Base-by-base conservation (phyloP, 2,329 filamentous ascomycete species). In the Aspergillus brasiliensis region DNA sequence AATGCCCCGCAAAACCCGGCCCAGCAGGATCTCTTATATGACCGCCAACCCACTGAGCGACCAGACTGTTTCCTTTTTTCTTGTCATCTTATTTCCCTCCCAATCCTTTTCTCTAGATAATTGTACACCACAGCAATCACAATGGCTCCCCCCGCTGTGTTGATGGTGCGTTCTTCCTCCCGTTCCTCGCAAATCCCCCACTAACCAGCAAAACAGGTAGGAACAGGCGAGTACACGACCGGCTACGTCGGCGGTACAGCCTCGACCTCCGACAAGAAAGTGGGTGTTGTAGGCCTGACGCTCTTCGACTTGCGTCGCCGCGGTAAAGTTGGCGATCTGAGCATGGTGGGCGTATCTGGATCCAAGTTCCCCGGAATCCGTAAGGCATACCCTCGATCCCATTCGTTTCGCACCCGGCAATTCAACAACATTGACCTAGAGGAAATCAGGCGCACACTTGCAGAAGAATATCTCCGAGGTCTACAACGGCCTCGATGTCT, bases 181-280 rank as follows among this genome's bases (percentile, higher is more conserved):
- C 49, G 23, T 25, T 65, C 56, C 65, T 55, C 53, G 34, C 34
- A 11, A 44, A 37, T 37, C 51, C 31, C 38, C 10, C 21, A 53
- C 51, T 44, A 52, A 62, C 44, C 57, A 64, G n/a, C 23, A 44
- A 27, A 13, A 4, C 62, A 88, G 90, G 86, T 97, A 60, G 93
- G 93, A 65, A 97, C 93, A 10, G 94, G 93, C 71, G 93, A 97
- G 84, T 97, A 97, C 83, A 97, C 94, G 70, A 97, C 94, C 46
- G 93, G 93, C 59, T 97, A 95, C 69, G 92, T 97, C 59, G 92
- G 91, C 59, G 88, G 88, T 62, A 90, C 89, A 61, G 89, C 88
- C 54, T 96, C 92, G 3, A 88, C 86, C 10, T 96, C 92, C 52
- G 94, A 97, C 83, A 97, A 97, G 82, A 97, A 97, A 78, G 90